phyloP scores from a whole-genome alignment of 176 grass and related monocot species.

The Zoysia pacifica region DNA sequence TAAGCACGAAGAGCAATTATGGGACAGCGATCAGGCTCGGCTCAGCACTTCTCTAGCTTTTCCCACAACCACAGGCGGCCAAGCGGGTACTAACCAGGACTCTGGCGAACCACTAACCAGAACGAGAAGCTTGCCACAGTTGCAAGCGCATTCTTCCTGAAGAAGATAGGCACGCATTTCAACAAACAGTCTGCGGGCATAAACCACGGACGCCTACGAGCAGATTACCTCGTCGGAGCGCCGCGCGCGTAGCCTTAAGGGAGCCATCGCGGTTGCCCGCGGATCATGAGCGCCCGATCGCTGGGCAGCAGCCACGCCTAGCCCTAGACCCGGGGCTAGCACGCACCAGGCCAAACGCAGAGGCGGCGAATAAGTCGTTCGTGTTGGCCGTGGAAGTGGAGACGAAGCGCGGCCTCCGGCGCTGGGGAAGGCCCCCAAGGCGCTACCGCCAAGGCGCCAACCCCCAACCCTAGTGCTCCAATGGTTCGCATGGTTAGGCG shows the following conservation, averaged over 20 bases:
- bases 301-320: constrained; percentile 41
- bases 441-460: neutral
- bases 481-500: neutral
- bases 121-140: constrained; percentile 31
- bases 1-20: constrained; percentile 31
- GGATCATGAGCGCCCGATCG: constrained; percentile 29
- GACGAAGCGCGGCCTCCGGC: constrained; percentile 19
- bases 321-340: constrained; percentile 23
- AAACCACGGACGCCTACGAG: neutral
- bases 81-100: too few relatives aligned
- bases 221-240: neutral
- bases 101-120: constrained; percentile 30
- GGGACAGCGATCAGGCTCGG: constrained; percentile 1
- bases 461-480: neutral
- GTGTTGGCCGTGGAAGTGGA: constrained; percentile 38
- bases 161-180: neutral
- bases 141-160: constrained; percentile 30
- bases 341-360: constrained; percentile 2
- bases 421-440: neutral
- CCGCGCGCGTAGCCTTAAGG: neutral
- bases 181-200: constrained; percentile 22
- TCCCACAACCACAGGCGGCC: neutral
- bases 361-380: constrained; percentile 19
- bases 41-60: constrained; percentile 21
- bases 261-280: neutral